Percentiles rank a stretch among this genome's conserved stretches.
Conservation (phyloP, 352 stramenopile genomes). For the Phytophthora parvispora region DNA sequence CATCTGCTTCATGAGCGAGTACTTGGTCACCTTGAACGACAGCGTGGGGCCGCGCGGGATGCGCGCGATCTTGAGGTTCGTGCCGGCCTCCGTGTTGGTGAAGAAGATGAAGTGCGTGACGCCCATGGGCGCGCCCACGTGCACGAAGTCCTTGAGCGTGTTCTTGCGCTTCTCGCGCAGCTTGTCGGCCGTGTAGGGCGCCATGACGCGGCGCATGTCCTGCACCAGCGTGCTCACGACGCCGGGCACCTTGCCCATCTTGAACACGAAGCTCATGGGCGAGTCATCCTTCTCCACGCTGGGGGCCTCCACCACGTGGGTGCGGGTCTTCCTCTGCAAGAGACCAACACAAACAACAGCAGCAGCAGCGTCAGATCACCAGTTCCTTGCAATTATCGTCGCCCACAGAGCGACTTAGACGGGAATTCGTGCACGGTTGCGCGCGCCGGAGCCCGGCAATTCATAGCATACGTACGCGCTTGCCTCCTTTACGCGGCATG, state of each 20-base stretch:
- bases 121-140: constrained; percentile 93
- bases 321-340: constrained; percentile 86
- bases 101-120: constrained; percentile 98
- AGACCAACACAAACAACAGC: background rate
- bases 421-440: background rate
- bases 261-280: constrained; percentile 94
- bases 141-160: constrained; percentile 94
- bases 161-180: constrained; percentile 94
- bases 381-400: background rate
- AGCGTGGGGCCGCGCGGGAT: constrained; percentile 96
- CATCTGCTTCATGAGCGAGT: constrained; percentile 95
- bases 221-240: constrained; percentile 91
- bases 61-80: constrained; percentile 96
- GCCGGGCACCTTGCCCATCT: constrained; percentile 86
- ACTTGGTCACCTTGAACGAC: constrained; percentile 93
- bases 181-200: constrained; percentile 95
- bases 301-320: constrained; percentile 73
- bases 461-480: constrained; percentile 66
- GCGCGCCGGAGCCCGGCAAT: background rate
- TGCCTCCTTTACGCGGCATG: constrained; percentile 90
- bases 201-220: constrained; percentile 96
- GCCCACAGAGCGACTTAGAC: background rate
- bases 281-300: constrained; percentile 87
- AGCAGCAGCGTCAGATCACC: too few species aligned
- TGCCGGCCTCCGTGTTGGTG: constrained; percentile 93